These are phyloP conservation scores for Ceratobasidium sp. DNA, from an alignment of 1,284 basidiomycete species.

Conservation along the genomic window DNA sequence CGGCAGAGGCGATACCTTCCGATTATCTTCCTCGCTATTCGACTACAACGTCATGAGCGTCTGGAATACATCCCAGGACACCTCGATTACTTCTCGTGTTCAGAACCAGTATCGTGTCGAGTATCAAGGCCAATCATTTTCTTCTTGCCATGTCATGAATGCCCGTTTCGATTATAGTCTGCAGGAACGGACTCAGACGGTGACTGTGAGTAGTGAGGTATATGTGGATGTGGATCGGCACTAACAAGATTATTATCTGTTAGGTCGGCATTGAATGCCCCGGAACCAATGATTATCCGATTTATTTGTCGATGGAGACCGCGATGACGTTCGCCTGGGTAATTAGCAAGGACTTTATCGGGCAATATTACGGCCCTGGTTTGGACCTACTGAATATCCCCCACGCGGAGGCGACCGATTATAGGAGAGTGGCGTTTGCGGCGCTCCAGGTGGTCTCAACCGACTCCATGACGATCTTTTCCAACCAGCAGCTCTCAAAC, in stretches of 20 bases:
- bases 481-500: neutral
- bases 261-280: conserved; percentile 26
- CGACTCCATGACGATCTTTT: neutral
- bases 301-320: conserved; percentile 22
- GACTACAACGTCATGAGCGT: conserved; percentile 37
- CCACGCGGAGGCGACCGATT: neutral
- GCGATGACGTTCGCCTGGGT: neutral
- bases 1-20: conserved; percentile 26
- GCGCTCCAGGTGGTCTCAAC: neutral
- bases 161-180: neutral
- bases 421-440: neutral
- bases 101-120: conserved; percentile 17
- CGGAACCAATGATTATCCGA: conserved; percentile 1
- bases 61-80: neutral
- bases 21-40: conserved; percentile 8
- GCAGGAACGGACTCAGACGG: conserved; percentile 2
- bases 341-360: conserved; percentile 28
- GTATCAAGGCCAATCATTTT: conserved; percentile 20
- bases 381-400: neutral
- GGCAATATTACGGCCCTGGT: conserved; percentile 21
- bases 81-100: neutral
- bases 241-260: neutral
- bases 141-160: too few species aligned
- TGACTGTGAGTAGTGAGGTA: neutral
- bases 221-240: too few species aligned